A percentile compares a stretch with the other conserved stretches of the same genome.
phyloP scores from a whole-genome alignment of 1,139 yeast species.

The Casaregolazyma suthepensis region DNA sequence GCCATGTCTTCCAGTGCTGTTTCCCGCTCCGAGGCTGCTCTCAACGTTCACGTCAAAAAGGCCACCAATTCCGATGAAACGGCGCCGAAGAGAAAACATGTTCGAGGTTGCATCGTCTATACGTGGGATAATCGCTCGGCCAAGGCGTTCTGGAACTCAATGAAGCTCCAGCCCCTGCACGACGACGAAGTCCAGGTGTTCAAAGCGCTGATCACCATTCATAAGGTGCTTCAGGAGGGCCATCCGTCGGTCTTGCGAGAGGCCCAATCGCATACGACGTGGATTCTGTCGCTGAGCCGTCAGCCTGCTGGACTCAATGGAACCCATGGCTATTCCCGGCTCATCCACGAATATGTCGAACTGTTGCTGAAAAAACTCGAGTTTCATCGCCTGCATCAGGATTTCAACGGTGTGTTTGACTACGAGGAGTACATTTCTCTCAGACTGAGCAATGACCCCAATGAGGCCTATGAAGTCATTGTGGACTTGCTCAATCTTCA shows the following conservation, averaged over 20 bases:
- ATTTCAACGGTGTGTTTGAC: conserved; percentile 92
- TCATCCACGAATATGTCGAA: conserved; percentile 71
- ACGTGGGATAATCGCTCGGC: conserved; percentile 95
- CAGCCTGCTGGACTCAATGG: conserved; percentile 25
- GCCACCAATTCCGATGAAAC: conserved; percentile 83
- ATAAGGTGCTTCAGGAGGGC: conserved; percentile 95
- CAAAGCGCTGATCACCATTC: conserved; percentile 82
- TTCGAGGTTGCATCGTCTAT: conserved; percentile 81
- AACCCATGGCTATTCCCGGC: conserved; percentile 54
- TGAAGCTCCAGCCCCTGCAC: conserved; percentile 75
- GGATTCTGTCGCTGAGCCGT: conserved; percentile 43
- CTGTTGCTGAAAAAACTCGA: conserved; percentile 67
- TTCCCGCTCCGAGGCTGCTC: conserved; percentile 34
- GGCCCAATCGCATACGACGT: conserved; percentile 65
- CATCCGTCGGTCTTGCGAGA: conserved; percentile 81
- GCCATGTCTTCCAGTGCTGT: conserved; percentile 21
- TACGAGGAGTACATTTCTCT: conserved; percentile 91
- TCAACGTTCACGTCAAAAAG: conserved; percentile 63
- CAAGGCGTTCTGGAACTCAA: conserved; percentile 77
- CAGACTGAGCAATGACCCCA: conserved; percentile 85
- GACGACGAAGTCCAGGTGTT: conserved; percentile 78
- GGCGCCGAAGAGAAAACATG: conserved; percentile 95
- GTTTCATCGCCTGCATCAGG: conserved; percentile 80
- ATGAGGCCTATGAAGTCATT: conserved; percentile 90
- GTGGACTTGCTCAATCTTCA: conserved; percentile 82